phyloP scores from a whole-genome alignment of 2,329 filamentous ascomycete species.

The Fusarium temperatum region DNA sequence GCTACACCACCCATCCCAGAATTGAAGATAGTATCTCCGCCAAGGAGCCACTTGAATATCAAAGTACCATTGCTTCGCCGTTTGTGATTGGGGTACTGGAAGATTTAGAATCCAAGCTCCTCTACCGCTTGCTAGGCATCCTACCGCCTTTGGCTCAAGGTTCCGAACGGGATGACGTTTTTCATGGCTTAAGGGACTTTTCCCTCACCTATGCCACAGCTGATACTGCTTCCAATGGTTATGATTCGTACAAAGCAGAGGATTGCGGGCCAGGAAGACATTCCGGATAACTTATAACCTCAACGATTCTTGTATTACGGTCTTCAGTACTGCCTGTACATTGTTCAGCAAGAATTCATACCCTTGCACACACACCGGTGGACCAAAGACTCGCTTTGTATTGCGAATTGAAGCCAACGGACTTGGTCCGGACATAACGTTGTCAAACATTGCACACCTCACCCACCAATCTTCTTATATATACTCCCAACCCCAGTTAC shows the following conservation, averaged over 20 bases:
- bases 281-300: not conserved
- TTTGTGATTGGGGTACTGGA: not conserved
- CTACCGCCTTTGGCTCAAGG: not conserved
- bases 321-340: not conserved
- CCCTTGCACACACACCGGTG: not conserved
- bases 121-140: not conserved
- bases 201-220: not conserved
- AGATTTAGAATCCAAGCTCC: not conserved
- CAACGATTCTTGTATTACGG: not conserved
- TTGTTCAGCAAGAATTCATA: not conserved
- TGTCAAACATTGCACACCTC: not conserved
- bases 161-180: constrained; percentile 12
- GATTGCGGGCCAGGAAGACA: not conserved
- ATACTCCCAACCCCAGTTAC: constrained; percentile 2
- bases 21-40: not conserved
- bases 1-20: not conserved
- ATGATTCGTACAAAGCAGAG: not conserved
- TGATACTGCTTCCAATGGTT: not conserved
- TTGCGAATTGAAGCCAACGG: not conserved
- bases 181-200: not conserved
- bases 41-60: not conserved
- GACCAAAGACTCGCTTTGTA: not conserved
- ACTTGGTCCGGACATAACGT: not conserved
- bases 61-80: not conserved
- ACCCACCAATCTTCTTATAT: not conserved